phyloP scores from a whole-genome alignment of 345 rosid species.

The Corymbia maculata region DNA sequence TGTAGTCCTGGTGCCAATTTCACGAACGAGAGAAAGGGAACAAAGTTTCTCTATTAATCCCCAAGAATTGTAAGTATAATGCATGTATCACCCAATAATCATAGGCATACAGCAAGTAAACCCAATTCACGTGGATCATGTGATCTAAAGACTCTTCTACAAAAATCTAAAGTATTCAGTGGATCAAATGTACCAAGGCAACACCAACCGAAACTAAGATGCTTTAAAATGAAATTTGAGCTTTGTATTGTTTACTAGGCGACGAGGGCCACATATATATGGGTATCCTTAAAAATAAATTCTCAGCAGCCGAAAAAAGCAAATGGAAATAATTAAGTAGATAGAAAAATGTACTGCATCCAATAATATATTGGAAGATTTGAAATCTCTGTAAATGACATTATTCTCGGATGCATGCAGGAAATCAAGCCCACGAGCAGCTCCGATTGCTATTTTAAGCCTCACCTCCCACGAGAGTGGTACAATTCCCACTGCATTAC shows the following conservation, averaged over 20 bases:
- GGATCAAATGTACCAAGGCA: fast-evolving
- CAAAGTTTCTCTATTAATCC: not conserved
- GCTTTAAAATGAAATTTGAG: not conserved
- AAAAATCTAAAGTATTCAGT: not conserved
- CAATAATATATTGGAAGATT: conserved; percentile 69
- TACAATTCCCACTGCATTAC: too few species aligned
- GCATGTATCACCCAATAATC: too few species aligned
- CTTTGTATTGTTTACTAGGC: not conserved
- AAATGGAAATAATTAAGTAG: not conserved
- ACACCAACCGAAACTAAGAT: not conserved
- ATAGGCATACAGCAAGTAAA: too few species aligned
- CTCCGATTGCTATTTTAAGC: conserved; percentile 48
- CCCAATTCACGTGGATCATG: too few species aligned
- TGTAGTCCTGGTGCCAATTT: conserved; percentile 27
- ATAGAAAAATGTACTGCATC: conserved; percentile 37
- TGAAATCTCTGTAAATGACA: conserved; percentile 70
- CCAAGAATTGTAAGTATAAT: too few species aligned
- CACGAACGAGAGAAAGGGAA: not conserved
- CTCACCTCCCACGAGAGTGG: conserved; percentile 45
- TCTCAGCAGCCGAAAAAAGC: not conserved
- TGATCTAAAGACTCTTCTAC: too few species aligned
- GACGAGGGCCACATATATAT: not conserved
- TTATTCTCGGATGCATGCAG: conserved; percentile 65
- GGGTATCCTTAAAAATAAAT: not conserved
- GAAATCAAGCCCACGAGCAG: conserved; percentile 62